These are phyloP conservation scores for Ascochyta rabiei DNA, from an alignment of 2,329 filamentous ascomycete species.

Conservation along the genomic window DNA sequence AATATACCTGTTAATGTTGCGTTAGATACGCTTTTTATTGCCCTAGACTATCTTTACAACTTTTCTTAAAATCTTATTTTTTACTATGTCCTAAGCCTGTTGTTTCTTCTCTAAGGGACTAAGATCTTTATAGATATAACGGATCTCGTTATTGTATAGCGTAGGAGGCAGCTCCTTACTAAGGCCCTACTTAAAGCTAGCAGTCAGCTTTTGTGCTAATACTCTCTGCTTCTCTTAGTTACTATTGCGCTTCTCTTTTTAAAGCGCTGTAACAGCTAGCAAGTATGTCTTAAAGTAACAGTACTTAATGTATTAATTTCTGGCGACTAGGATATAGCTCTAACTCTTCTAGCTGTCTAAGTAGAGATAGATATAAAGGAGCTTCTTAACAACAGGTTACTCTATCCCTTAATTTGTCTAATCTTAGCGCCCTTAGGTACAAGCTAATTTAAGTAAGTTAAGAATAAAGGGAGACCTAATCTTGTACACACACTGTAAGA, in stretches of 20 bases:
- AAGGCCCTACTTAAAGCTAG: background rate
- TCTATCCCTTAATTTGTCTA: background rate
- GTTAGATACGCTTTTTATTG: background rate
- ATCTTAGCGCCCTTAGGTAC: background rate
- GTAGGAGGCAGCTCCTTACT: background rate
- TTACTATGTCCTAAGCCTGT: background rate
- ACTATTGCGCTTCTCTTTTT: background rate
- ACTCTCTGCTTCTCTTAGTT: background rate
- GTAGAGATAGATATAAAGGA: slow-evolving; percentile 4
- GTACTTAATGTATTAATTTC: slow-evolving; percentile 1
- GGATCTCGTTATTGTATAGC: background rate
- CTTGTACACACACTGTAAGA: background rate
- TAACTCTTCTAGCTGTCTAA: background rate
- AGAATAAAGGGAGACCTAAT: background rate
- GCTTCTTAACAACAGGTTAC: background rate
- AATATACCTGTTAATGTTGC: background rate
- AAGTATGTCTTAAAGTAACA: slow-evolving; percentile 4
- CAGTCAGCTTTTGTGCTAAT: background rate
- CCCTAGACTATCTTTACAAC: background rate
- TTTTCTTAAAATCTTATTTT: background rate
- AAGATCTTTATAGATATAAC: background rate
- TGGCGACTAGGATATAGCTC: background rate
- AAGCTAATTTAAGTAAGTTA: background rate
- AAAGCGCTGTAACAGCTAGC: background rate
- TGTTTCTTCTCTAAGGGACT: background rate